These are phyloP conservation scores for Coemansia sp. DNA, from an alignment of 192 early-diverging fungal species.

Conservation along the genomic window DNA sequence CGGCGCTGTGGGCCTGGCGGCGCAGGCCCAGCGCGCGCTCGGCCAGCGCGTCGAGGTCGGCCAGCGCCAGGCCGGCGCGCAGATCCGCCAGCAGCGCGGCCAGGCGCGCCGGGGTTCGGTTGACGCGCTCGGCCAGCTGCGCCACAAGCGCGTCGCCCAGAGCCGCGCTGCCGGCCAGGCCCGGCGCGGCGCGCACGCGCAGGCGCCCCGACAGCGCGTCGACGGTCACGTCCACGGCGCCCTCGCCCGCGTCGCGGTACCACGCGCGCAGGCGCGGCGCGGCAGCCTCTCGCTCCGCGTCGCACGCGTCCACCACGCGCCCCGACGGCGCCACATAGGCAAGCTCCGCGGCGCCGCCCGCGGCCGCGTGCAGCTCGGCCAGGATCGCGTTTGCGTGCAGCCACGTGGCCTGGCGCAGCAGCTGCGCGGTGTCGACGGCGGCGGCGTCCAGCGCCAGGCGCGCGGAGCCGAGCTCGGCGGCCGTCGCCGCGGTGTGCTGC, in stretches of 20 bases:
- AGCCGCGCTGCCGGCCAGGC: constrained; percentile 12
- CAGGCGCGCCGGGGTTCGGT: constrained; percentile 38
- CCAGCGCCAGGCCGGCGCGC: constrained; percentile 42
- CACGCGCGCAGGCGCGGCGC: constrained; percentile 42
- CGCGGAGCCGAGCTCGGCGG: constrained; percentile 3
- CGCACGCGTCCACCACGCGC: constrained; percentile 4
- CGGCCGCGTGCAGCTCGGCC: constrained; percentile 15
- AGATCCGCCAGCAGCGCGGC: constrained; percentile 40
- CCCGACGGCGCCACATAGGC: constrained; percentile 23
- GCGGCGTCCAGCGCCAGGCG: constrained; percentile 18
- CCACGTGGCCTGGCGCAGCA: constrained; percentile 42
- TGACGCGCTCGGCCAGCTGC: constrained; percentile 39
- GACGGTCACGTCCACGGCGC: constrained; percentile 42
- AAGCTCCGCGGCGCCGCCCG: constrained; percentile 27
- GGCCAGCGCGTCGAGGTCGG: constrained; percentile 42
- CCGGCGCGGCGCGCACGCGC: constrained; percentile 38
- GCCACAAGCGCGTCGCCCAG: constrained; percentile 36
- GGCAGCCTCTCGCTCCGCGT: constrained; percentile 4
- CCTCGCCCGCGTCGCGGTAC: constrained; percentile 38
- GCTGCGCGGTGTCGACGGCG: constrained; percentile 23
- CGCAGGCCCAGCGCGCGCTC: constrained; percentile 43
- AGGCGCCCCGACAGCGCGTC: constrained; percentile 35
- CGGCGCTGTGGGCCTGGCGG: background rate
- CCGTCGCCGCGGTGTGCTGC: background rate
- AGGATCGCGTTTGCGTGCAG: constrained; percentile 30